Base-by-base conservation (phyloP, 306 rosid genomes). In the Lupinus albus region DNA sequence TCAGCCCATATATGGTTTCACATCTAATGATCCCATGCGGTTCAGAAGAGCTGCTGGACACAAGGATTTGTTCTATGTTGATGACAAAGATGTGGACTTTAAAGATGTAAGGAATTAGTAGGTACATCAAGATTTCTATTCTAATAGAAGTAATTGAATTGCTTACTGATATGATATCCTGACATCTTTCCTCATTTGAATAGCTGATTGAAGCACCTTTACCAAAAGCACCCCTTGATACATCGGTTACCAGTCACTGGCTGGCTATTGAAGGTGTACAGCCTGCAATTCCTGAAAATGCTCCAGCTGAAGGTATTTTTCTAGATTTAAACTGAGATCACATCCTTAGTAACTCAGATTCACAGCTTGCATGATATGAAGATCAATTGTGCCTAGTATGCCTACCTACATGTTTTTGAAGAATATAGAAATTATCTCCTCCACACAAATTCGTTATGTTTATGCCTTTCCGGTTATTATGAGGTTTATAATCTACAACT, bases 181-280 rank as follows among this genome's bases (percentile, higher is more conserved):
- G 25, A 5, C 14, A 12, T 67, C 70, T 76, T 73, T 51, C 78
- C 8, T 58, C 18, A 70, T 64, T 61, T 65, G 25, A 81, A 55
- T 61, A 89, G 95, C 83, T 92, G 17, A 68, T 86, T 58, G 98
- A 87, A 49, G 82, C 93, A 58, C 83, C 91, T 50, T 61, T 89
- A 70, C 88, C 96, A 11, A 87, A 88, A 78, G 81, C 88, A 65
- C 86, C 86, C n/a, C 82, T 84, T 79, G 95, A 83, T 79, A 82
- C 93, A 36, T 84, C 96, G n/a, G 38, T 92, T 76, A 61, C 61
- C 61, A 15, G 79, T 81, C 96, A 88, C 56, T 89, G 96, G 98
- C 82, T 92, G 73, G 91, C 96, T 80, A 87, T 92, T 74, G 98
- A 89, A 89, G 98, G 98, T 1, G 89, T 92, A 67, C 95, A 83